phyloP scores from a whole-genome alignment of 106 monocot species.

The Acorus calamus region DNA sequence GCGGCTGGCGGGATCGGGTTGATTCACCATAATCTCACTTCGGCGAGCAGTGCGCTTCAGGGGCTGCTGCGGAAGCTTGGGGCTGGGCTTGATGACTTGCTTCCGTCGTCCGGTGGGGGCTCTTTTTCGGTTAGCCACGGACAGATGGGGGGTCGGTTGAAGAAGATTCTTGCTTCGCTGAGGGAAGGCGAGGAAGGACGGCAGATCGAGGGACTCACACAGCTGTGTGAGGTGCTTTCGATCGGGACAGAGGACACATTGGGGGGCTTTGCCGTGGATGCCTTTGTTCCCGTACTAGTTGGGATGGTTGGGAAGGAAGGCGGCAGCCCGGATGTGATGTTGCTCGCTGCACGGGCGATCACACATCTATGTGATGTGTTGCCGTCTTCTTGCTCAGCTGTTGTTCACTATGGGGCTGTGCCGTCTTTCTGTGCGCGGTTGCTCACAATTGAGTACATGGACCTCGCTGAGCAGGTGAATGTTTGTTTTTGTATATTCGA shows the following conservation, averaged over 20 bases:
- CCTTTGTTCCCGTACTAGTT: conserved; percentile 88
- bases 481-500: too few relatives aligned
- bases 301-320: conserved; percentile 73
- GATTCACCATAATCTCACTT: conserved; percentile 65
- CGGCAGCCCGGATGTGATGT: conserved; percentile 85
- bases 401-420: conserved; percentile 93
- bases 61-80: conserved; percentile 88
- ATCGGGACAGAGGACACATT: conserved; percentile 92
- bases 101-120: conserved; percentile 54
- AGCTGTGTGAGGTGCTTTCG: conserved; percentile 91
- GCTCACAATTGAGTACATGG: conserved; percentile 98
- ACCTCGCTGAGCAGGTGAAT: conserved; percentile 87
- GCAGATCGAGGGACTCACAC: conserved; percentile 88
- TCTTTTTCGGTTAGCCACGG: conserved; percentile 34
- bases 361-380: conserved; percentile 85
- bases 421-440: conserved; percentile 77
- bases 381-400: conserved; percentile 81
- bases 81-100: conserved; percentile 83
- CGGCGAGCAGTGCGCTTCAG: conserved; percentile 82
- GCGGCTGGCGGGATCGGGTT: conserved; percentile 16
- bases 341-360: conserved; percentile 88
- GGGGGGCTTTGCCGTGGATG: conserved; percentile 83
- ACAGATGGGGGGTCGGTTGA: conserved; percentile 39
- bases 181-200: conserved; percentile 80
- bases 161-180: conserved; percentile 76